Percentiles rank a stretch among this genome's conserved stretches.
phyloP scores from a whole-genome alignment of 2,329 filamentous ascomycete genomes.

The Nemania bipapillata region DNA sequence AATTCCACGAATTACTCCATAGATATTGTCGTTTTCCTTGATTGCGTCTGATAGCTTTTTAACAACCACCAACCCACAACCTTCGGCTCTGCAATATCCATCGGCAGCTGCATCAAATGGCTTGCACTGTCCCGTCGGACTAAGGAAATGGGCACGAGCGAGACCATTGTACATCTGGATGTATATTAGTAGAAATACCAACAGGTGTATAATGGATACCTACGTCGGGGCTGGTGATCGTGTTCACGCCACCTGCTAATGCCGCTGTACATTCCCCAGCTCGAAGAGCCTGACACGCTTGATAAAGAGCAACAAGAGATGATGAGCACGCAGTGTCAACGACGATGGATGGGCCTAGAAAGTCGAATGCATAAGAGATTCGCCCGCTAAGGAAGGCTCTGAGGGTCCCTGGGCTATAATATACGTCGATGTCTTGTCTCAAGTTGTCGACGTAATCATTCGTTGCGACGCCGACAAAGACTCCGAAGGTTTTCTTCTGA shows the following conservation, averaged over 20 bases:
- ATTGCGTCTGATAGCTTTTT: conserved; percentile 33
- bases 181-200: not conserved
- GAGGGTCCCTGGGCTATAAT: conserved; percentile 44
- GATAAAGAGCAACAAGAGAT: conserved; percentile 48
- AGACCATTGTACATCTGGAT: conserved; percentile 40
- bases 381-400: conserved; percentile 41
- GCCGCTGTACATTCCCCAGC: conserved; percentile 38
- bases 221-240: conserved; percentile 40
- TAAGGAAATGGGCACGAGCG: conserved; percentile 32
- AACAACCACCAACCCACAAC: conserved; percentile 27
- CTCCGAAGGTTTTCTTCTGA: conserved; percentile 46
- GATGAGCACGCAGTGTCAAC: conserved; percentile 51
- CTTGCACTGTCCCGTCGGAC: conserved; percentile 27
- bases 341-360: conserved; percentile 45
- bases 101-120: conserved; percentile 29
- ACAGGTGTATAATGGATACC: conserved; percentile 1
- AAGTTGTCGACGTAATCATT: conserved; percentile 50
- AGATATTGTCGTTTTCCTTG: conserved; percentile 36
- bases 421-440: conserved; percentile 47
- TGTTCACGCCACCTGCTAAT: conserved; percentile 41
- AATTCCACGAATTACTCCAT: conserved; percentile 36
- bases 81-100: conserved; percentile 29
- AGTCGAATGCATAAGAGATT: conserved; percentile 47
- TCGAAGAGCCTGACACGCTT: conserved; percentile 42
- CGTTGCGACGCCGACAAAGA: conserved; percentile 48